Conservation (phyloP, 768 basidiomycete genomes). For the Trametes gibbosa region DNA sequence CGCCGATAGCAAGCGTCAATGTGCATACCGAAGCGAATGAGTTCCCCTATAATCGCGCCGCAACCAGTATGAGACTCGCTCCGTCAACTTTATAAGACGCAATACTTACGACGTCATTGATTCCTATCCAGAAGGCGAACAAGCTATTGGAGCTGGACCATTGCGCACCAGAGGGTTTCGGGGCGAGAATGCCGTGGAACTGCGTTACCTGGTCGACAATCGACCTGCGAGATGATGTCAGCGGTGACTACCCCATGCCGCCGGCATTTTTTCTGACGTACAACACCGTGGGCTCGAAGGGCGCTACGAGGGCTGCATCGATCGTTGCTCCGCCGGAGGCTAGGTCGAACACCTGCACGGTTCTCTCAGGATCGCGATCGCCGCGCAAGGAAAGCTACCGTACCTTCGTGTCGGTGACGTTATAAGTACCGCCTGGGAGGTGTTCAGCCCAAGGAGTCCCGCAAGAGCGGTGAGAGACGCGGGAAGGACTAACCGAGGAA, state of each 20-base stretch:
- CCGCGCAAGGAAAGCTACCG: slow-evolving; percentile 7
- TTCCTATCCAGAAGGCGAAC: slow-evolving; percentile 38
- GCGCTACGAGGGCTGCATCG: slow-evolving; percentile 36
- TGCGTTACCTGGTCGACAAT: slow-evolving; percentile 37
- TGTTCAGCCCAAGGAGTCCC: background rate
- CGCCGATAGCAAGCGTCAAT: background rate
- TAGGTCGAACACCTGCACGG: slow-evolving; percentile 32
- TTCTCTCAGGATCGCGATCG: slow-evolving; percentile 7
- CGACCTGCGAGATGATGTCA: slow-evolving; percentile 22
- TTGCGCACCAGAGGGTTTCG: slow-evolving; percentile 31
- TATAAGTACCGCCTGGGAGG: slow-evolving; percentile 46
- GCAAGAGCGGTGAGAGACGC: slow-evolving; percentile 1
- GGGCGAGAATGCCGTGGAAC: slow-evolving; percentile 32
- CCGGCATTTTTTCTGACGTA: slow-evolving; percentile 17
- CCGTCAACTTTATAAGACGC: background rate
- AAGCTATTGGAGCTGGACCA: slow-evolving; percentile 35
- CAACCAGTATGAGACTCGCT: background rate
- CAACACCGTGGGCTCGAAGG: slow-evolving; percentile 35
- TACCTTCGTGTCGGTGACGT: slow-evolving; percentile 52
- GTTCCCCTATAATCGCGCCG: slow-evolving; percentile 38
- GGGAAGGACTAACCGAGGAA: slow-evolving; percentile 40
- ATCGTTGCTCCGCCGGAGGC: slow-evolving; percentile 39
- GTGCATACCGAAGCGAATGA: slow-evolving; percentile 44
- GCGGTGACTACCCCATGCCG: background rate
- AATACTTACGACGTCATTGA: slow-evolving; percentile 34